Evolutionary conservation across 305 asterid genomes (phyloP).

Genomic region (Solanum chacoense): DNA sequence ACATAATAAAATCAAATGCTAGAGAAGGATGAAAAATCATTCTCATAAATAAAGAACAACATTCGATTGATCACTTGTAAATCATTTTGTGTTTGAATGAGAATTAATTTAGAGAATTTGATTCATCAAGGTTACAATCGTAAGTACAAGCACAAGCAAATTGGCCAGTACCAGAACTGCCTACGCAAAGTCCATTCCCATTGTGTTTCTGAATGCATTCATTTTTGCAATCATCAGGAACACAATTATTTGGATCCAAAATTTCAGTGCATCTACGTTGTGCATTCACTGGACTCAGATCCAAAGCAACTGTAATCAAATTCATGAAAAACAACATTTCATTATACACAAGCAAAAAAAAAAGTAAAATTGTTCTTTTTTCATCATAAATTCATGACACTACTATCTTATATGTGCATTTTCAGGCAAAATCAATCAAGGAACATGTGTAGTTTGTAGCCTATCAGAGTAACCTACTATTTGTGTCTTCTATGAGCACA

Average conservation of each 20-base stretch:
- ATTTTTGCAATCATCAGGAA: background rate
- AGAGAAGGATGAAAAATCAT: background rate
- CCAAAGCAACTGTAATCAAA: background rate
- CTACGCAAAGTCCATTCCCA: slow-evolving; percentile 7
- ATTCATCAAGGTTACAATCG: background rate
- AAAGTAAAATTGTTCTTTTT: background rate
- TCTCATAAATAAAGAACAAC: background rate
- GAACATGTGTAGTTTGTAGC: background rate
- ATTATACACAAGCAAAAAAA: background rate
- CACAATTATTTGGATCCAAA: background rate
- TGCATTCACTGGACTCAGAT: background rate
- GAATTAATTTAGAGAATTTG: background rate
- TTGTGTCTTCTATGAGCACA: background rate
- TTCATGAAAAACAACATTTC: background rate
- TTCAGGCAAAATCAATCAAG: background rate
- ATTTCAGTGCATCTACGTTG: background rate
- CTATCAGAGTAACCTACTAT: background rate
- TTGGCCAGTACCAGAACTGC: background rate
- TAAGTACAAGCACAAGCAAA: slow-evolving; percentile 4
- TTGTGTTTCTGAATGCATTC: background rate
- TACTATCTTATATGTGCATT: background rate
- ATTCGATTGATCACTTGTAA: background rate
- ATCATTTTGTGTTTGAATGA: background rate
- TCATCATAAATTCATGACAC: background rate
- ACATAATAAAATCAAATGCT: background rate